Base-by-base conservation (phyloP, 495 filamentous ascomycete genomes). In the Stereocaulon alpinum region DNA sequence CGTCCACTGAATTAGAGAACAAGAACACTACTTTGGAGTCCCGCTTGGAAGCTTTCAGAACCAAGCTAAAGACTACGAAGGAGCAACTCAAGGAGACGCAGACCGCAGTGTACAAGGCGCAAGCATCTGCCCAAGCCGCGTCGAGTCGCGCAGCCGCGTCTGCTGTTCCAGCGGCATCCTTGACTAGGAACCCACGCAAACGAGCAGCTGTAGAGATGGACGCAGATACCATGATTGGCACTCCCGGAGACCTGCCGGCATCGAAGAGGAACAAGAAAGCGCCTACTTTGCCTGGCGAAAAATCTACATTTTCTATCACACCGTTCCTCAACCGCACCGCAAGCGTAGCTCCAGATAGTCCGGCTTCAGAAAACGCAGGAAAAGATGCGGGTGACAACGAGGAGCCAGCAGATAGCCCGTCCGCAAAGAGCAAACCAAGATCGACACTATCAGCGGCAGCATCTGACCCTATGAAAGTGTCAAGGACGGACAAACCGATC, bases 261-360 rank as follows among this genome's bases (percentile, higher is more conserved):
- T 77, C 79, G 65, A 84, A 82, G 58, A 76, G 76, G 60, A 73
- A 69, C 22, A 74, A 73, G 47, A 72, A 73, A 49, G 73, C 77
- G 29, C 76, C 80, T 17, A 80, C 80, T 0, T 65, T 84, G 42
- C 72, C 83, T 40, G 89, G 87, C 27, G 89, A 94, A 63, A 95
- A 95, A 69, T 95, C 90, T 1, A 82, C 77, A 20, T 96, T 96
- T 68, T 93, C 89, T 12, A 91, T 96, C 62, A 96, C 91, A 2
- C 91, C 91, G 0, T 94, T 91, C 70, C 73, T 96, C 32, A 94
- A 92, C 73, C 85, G 87, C 55, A 88, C 86, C 7, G 75, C 79
- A 44, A 85, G 76, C 64, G 72, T 76, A n/a, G 69, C 72, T 10
- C 70, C 72, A 42, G 77, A 78, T 41, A 75, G 75, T 47, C 69